phyloP scores from a whole-genome alignment of 495 filamentous ascomycete species.

The Neurospora discreta region DNA sequence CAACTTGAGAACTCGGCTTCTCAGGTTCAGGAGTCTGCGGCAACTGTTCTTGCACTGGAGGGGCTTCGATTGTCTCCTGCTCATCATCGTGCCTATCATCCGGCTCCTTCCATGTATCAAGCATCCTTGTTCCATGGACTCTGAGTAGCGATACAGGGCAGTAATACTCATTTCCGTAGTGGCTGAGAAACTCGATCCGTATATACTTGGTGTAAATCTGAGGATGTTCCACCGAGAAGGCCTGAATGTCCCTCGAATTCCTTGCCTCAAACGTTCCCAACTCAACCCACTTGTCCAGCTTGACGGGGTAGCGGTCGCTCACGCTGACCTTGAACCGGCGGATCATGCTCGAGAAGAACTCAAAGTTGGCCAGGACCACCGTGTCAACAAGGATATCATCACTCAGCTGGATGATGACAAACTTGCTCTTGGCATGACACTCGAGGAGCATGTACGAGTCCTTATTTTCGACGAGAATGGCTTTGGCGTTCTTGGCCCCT shows the following conservation, averaged over 20 bases:
- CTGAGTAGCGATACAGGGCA: constrained; percentile 85
- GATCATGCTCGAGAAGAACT: constrained; percentile 97
- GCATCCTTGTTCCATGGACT: constrained; percentile 92
- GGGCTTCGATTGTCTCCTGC: constrained; percentile 27
- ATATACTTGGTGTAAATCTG: constrained; percentile 93
- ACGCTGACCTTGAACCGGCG: constrained; percentile 81
- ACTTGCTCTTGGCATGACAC: constrained; percentile 80
- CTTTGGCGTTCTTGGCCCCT: constrained; percentile 70
- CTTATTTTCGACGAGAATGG: constrained; percentile 90
- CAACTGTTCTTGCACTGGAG: constrained; percentile 10
- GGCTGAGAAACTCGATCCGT: constrained; percentile 78
- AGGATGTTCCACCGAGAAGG: constrained; percentile 84
- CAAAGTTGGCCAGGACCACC: constrained; percentile 90
- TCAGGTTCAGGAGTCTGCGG: constrained; percentile 22
- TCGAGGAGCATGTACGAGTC: constrained; percentile 97
- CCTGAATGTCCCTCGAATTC: constrained; percentile 87
- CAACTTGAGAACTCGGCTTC: neutral
- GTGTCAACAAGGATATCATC: constrained; percentile 96
- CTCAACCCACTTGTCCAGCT: constrained; percentile 82
- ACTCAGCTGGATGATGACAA: constrained; percentile 75
- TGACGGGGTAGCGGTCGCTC: constrained; percentile 86
- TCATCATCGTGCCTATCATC: constrained; percentile 27
- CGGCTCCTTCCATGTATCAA: constrained; percentile 75
- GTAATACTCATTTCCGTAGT: constrained; percentile 94
- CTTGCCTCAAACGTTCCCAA: constrained; percentile 80